A percentile compares a stretch with the other conserved stretches of the same genome.
Conservation (phyloP, 768 basidiomycete genomes). For the Lentinula sp. region DNA sequence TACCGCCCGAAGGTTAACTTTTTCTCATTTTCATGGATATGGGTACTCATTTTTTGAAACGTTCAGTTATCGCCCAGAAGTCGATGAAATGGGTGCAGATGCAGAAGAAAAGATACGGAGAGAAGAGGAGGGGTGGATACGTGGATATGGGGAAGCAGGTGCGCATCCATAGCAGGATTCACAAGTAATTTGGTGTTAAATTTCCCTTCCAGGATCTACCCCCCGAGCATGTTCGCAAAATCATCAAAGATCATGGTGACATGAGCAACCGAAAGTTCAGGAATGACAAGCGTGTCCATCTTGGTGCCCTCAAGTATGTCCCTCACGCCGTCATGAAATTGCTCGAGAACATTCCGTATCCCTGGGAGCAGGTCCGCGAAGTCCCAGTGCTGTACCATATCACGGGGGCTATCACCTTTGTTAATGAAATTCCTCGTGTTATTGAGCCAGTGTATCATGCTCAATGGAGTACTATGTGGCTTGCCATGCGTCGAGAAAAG, state of each 20-base stretch:
- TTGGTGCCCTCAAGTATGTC: slow-evolving; percentile 97
- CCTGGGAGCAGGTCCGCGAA: slow-evolving; percentile 99
- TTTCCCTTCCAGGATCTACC: slow-evolving; percentile 68
- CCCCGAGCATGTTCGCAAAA: slow-evolving; percentile 97
- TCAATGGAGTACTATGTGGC: slow-evolving; percentile 99
- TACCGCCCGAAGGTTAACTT: slow-evolving; percentile 40
- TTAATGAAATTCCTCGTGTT: slow-evolving; percentile 95
- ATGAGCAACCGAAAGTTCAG: slow-evolving; percentile 99
- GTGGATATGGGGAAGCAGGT: slow-evolving; percentile 94
- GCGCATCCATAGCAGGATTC: slow-evolving; percentile 17
- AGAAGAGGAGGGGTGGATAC: slow-evolving; percentile 83
- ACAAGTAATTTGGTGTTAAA: slow-evolving; percentile 14
- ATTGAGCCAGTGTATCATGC: slow-evolving; percentile 98
- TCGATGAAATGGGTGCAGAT: slow-evolving; percentile 94
- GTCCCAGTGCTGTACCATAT: slow-evolving; percentile 98
- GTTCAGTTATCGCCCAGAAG: slow-evolving; percentile 73
- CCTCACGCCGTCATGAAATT: slow-evolving; percentile 99
- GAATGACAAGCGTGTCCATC: slow-evolving; percentile 98
- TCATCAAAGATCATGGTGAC: slow-evolving; percentile 99
- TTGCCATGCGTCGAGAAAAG: slow-evolving; percentile 98
- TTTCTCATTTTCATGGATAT: slow-evolving; percentile 6
- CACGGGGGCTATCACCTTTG: slow-evolving; percentile 98
- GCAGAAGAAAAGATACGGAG: slow-evolving; percentile 89
- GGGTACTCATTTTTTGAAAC: slow-evolving; percentile 13
- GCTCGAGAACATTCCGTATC: slow-evolving; percentile 95